Conservation (phyloP, 83 land plant genomes). For the Picea abies region DNA sequence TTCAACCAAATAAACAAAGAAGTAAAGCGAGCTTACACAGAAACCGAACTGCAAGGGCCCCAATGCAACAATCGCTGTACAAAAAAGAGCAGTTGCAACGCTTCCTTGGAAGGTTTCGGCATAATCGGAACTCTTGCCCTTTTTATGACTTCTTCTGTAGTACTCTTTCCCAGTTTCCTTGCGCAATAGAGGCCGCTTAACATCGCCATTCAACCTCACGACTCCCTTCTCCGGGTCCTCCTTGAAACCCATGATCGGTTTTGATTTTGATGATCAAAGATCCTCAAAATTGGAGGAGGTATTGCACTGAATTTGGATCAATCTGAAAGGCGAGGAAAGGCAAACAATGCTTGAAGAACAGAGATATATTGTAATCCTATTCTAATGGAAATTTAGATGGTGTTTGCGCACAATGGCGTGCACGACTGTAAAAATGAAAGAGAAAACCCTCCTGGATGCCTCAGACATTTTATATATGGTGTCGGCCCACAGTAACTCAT, state of each 20-base stretch:
- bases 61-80: conserved; percentile 63
- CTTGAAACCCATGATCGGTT: background rate
- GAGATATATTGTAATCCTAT: too few species aligned
- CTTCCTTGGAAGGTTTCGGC: conserved; percentile 4
- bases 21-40: conserved; percentile 31
- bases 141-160: conserved; percentile 3
- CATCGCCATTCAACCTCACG: background rate
- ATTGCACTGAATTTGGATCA: too few species aligned
- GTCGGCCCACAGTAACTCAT: too few species aligned
- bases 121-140: conserved; percentile 1
- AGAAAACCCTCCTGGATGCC: too few species aligned
- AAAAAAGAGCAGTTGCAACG: conserved; percentile 14
- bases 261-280: too few species aligned
- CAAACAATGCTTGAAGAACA: too few species aligned
- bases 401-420: too few species aligned
- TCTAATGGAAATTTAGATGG: too few species aligned
- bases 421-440: too few species aligned
- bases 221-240: background rate
- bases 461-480: too few species aligned
- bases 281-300: too few species aligned
- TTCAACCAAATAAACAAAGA: background rate
- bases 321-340: too few species aligned
- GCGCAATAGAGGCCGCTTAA: background rate
- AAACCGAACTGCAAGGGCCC: conserved; percentile 75
- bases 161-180: background rate